Percentiles rank a stretch among this genome's conserved stretches.
Conservation (phyloP, 176 grass and related monocot genomes). For the Olyra latifolia region DNA sequence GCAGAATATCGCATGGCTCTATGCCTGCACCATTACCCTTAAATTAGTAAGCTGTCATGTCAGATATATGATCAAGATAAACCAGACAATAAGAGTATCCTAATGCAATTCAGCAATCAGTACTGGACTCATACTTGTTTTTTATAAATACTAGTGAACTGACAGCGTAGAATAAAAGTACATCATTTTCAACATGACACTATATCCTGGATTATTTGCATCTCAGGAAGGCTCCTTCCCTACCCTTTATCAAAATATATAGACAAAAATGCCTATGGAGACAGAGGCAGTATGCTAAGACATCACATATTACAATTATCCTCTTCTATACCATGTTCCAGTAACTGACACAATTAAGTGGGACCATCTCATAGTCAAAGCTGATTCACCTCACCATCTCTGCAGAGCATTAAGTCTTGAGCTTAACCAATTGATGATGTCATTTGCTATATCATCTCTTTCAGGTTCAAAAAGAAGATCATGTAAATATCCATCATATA, state of each 20-base stretch:
- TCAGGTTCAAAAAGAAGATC: conserved; percentile 82
- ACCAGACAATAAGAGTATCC: neutral
- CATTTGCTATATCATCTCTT: conserved; percentile 68
- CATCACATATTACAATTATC: conserved; percentile 26
- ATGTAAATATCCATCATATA: conserved; percentile 64
- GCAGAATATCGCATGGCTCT: neutral
- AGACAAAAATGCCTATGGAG: conserved; percentile 7
- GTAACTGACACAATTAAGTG: conserved; percentile 22
- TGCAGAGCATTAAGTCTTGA: conserved; percentile 48
- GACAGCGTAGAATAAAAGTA: conserved; percentile 27
- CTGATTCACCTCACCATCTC: conserved; percentile 41
- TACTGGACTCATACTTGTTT: neutral
- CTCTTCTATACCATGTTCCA: conserved; percentile 32
- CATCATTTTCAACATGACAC: conserved; percentile 20
- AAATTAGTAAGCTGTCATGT: conserved; percentile 13
- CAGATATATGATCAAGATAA: conserved; percentile 1
- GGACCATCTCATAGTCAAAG: conserved; percentile 17
- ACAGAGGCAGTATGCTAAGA: conserved; percentile 1
- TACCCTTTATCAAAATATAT: conserved; percentile 21
- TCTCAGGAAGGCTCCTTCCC: conserved; percentile 23
- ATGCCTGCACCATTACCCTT: neutral
- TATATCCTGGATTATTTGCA: conserved; percentile 32
- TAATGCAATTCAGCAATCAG: neutral
- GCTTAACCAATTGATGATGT: conserved; percentile 62
- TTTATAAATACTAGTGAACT: conserved; percentile 15